These are phyloP conservation scores for Fraxinus albicans DNA, from an alignment of 305 asterid genomes.

Conservation along the genomic window DNA sequence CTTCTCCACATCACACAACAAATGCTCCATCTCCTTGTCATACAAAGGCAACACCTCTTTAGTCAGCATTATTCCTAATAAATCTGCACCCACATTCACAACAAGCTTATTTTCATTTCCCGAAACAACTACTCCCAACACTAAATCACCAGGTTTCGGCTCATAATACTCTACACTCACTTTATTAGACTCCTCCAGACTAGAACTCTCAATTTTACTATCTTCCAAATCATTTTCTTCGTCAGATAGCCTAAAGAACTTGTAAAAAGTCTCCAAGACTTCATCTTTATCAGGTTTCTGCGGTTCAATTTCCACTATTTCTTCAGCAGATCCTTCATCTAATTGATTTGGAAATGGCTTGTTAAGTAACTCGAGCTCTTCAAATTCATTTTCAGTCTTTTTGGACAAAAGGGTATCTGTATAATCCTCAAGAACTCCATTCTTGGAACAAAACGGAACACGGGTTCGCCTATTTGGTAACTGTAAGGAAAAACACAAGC, in stretches of 20 bases:
- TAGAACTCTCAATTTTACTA: slow-evolving; percentile 8
- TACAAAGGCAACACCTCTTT: slow-evolving; percentile 89
- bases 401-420: slow-evolving; percentile 38
- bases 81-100: slow-evolving; percentile 82
- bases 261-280: slow-evolving; percentile 67
- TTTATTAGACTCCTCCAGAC: slow-evolving; percentile 27
- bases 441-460: slow-evolving; percentile 50
- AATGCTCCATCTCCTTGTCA: slow-evolving; percentile 68
- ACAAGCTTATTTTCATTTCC: slow-evolving; percentile 90
- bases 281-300: slow-evolving; percentile 50
- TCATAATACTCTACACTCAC: slow-evolving; percentile 73
- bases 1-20: slow-evolving; percentile 70
- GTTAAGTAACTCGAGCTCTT: slow-evolving; percentile 67
- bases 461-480: slow-evolving; percentile 35
- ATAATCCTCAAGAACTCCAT: slow-evolving; percentile 49
- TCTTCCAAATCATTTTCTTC: slow-evolving; percentile 30
- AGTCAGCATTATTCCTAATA: slow-evolving; percentile 85
- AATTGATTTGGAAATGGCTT: slow-evolving; percentile 68
- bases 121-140: slow-evolving; percentile 90
- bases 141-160: slow-evolving; percentile 78
- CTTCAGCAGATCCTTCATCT: slow-evolving; percentile 29
- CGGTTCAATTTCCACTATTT: slow-evolving; percentile 35
- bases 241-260: slow-evolving; percentile 60
- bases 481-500: slow-evolving; percentile 24
- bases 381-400: slow-evolving; percentile 38